phyloP scores from a whole-genome alignment of 257 asterid species.

The Haberlea rhodopensis region DNA sequence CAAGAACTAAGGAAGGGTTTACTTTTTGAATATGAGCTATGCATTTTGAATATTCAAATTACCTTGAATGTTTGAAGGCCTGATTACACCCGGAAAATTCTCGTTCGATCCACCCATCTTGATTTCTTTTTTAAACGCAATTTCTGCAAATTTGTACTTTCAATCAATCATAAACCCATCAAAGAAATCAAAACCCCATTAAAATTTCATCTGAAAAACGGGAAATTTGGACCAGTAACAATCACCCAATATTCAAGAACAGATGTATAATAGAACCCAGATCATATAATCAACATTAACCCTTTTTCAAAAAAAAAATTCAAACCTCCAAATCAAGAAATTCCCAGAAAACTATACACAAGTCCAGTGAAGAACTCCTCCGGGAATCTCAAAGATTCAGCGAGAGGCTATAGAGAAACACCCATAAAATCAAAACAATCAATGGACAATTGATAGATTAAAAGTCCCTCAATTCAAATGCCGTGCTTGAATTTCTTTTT shows the following conservation, averaged over 20 bases:
- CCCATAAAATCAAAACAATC: conserved; percentile 22
- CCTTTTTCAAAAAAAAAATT: neutral
- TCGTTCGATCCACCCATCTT: conserved; percentile 75
- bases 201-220: neutral
- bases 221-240: neutral
- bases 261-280: conserved; percentile 21
- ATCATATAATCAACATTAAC: neutral
- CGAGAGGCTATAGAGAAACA: conserved; percentile 26
- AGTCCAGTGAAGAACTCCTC: neutral
- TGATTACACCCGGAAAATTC: conserved; percentile 48
- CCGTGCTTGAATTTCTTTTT: neutral
- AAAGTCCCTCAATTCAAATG: neutral
- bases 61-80: conserved; percentile 63
- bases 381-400: conserved; percentile 9
- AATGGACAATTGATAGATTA: conserved; percentile 17
- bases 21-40: neutral
- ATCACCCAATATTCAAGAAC: conserved; percentile 14
- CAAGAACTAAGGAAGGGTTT: neutral
- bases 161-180: neutral
- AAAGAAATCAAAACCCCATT: neutral
- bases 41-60: conserved; percentile 23
- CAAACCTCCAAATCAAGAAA: conserved; percentile 22
- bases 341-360: conserved; percentile 1
- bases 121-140: conserved; percentile 1
- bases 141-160: conserved; percentile 13